phyloP scores from a whole-genome alignment of 108 stramenopile species.

The Stephanodiscus triporus region DNA sequence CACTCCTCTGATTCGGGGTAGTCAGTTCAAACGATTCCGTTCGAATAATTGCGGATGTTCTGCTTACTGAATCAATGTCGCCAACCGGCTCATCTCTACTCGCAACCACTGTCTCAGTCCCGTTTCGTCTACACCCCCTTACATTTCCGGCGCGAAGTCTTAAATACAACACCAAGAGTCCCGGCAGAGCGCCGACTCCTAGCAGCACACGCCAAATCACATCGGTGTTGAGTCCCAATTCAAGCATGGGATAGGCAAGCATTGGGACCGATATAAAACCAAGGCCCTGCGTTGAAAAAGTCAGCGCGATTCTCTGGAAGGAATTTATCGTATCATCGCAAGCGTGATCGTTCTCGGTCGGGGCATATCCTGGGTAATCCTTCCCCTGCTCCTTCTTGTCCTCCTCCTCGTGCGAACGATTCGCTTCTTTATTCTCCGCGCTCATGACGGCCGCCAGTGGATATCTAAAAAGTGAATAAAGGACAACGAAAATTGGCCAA shows the following conservation, averaged over 20 bases:
- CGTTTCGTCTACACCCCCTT: constrained; percentile 1
- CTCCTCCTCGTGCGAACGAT: neutral
- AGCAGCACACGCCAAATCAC: constrained; percentile 50
- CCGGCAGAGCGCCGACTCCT: constrained; percentile 52
- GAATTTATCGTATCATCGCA: constrained; percentile 6
- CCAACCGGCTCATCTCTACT: neutral
- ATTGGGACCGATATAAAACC: constrained; percentile 62
- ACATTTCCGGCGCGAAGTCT: constrained; percentile 16
- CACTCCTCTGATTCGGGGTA: constrained; percentile 7
- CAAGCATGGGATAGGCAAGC: constrained; percentile 37
- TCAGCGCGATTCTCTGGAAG: constrained; percentile 53
- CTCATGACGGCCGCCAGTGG: constrained; percentile 69
- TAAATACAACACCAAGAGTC: constrained; percentile 42
- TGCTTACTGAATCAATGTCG: neutral
- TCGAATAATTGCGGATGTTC: neutral
- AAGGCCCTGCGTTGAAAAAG: constrained; percentile 70
- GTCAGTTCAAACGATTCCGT: constrained; percentile 18
- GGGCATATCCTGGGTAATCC: constrained; percentile 9
- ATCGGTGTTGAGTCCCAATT: constrained; percentile 25
- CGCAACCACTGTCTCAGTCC: neutral
- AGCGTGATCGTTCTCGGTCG: neutral
- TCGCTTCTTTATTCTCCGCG: constrained; percentile 43
- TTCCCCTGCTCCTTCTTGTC: constrained; percentile 1
- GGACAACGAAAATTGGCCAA: neutral
- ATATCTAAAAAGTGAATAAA: constrained; percentile 26